Conservation (phyloP, 768 basidiomycete genomes). For the Suillus occidentalis region DNA sequence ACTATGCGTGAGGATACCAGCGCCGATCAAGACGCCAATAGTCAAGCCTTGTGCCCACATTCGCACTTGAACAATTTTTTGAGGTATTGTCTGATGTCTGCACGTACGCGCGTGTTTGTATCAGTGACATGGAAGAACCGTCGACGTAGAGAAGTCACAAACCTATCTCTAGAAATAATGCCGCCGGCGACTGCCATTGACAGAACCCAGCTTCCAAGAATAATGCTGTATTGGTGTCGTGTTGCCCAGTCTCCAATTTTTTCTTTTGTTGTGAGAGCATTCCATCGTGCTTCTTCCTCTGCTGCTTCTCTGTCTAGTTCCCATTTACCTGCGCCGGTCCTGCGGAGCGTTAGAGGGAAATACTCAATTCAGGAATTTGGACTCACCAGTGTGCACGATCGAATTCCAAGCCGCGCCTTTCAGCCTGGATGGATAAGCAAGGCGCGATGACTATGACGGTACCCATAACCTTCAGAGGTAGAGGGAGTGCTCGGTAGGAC, state of each 20-base stretch:
- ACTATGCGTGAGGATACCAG: slow-evolving; percentile 63
- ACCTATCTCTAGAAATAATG: slow-evolving; percentile 64
- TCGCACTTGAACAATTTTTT: slow-evolving; percentile 76
- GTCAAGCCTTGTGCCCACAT: slow-evolving; percentile 89
- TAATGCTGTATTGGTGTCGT: slow-evolving; percentile 71
- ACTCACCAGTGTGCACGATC: slow-evolving; percentile 22
- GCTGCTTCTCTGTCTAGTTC: slow-evolving; percentile 51
- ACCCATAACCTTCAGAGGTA: slow-evolving; percentile 68
- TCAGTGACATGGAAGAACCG: slow-evolving; percentile 1
- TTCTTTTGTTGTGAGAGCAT: slow-evolving; percentile 44
- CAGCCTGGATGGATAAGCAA: slow-evolving; percentile 68
- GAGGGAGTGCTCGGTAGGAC: slow-evolving; percentile 63
- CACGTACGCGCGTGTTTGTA: too few species aligned
- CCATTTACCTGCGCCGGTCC: slow-evolving; percentile 44
- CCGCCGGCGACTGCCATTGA: slow-evolving; percentile 65
- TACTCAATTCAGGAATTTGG: background rate
- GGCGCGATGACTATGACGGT: slow-evolving; percentile 69
- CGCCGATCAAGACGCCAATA: slow-evolving; percentile 68
- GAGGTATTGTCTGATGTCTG: slow-evolving; percentile 47
- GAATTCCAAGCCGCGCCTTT: slow-evolving; percentile 64
- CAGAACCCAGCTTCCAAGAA: slow-evolving; percentile 72
- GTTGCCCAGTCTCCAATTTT: slow-evolving; percentile 63
- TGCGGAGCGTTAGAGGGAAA: background rate
- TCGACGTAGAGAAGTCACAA: slow-evolving; percentile 30
- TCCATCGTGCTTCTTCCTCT: slow-evolving; percentile 45